These are phyloP conservation scores for Arabis alpina DNA, from an alignment of 345 rosid genomes.

Conservation along the genomic window DNA sequence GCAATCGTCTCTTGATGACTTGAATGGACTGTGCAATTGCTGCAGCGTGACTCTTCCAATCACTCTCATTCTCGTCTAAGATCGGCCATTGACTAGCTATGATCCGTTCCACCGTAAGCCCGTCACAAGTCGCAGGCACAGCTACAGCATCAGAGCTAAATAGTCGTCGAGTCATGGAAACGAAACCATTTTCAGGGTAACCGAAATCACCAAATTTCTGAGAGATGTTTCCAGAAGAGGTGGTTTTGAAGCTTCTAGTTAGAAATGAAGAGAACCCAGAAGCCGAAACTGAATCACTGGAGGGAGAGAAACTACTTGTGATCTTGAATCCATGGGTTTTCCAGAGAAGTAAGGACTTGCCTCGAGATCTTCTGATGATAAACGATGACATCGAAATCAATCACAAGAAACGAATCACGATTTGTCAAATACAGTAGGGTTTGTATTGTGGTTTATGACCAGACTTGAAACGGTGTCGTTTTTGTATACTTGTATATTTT, in stretches of 20 bases:
- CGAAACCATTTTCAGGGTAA: conserved; percentile 32
- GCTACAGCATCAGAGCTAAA: conserved; percentile 60
- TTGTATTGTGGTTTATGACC: conserved; percentile 20
- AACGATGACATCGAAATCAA: conserved; percentile 42
- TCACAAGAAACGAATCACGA: neutral
- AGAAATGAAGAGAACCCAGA: conserved; percentile 46
- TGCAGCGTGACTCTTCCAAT: conserved; percentile 96
- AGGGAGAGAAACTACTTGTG: conserved; percentile 1
- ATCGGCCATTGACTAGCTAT: conserved; percentile 76
- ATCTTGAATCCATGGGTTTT: conserved; percentile 21
- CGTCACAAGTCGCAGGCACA: conserved; percentile 60
- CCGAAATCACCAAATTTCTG: conserved; percentile 31
- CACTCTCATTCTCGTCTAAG: conserved; percentile 73
- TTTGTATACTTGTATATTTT: neutral
- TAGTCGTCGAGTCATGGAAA: conserved; percentile 42
- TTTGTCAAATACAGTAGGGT: conserved; percentile 6
- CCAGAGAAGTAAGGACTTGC: conserved; percentile 22
- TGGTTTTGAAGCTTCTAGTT: conserved; percentile 31
- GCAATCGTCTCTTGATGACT: conserved; percentile 90
- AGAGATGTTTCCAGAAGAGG: conserved; percentile 19
- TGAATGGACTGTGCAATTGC: conserved; percentile 88
- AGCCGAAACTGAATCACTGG: conserved; percentile 18
- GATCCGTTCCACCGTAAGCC: conserved; percentile 80
- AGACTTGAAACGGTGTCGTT: conserved; percentile 3
- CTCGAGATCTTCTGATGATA: conserved; percentile 38